Base-by-base conservation (phyloP, 495 filamentous ascomycete species). In the Aspergillus bertholletiae region DNA sequence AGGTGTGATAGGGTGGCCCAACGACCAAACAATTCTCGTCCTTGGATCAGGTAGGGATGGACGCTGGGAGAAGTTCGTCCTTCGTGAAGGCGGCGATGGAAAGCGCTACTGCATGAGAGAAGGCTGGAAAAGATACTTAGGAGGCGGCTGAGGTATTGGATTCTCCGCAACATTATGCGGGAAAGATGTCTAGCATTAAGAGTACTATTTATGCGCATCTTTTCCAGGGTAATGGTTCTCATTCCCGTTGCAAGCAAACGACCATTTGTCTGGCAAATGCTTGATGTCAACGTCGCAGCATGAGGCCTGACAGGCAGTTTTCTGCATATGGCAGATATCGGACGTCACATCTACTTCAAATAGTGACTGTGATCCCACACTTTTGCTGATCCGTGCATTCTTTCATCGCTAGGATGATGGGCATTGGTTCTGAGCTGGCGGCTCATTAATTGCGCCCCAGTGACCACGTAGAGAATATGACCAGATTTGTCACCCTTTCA, bases 121-220 rank as follows among this genome's bases (percentile, higher is more conserved):
- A 53, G 90, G 89, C 5, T 96, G 90, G 89, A 91, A 88, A 71
- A 75, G 83, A 66, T 96, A 93, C 72, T 71, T 94, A 43, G 80
- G 81, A 50, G 70, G 61, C 12, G 67, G 68, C 48, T 75, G 70
- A 77, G 53, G 47, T 7, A 22, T 20, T 20, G 20, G 7, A 21
- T 7, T n/a, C 23, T 27, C 18, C 28, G 21, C 22, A 26, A 26
- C 20, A 13, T 44, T 13, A 6, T 21, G 24, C 35, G 18, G 17
- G 21, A 6, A 27, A 13, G 30, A 28, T 21, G 48, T 39, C 45
- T 54, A 23, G 37, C 7, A 41, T 53, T 48, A 23, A 51, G 15
- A 49, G 46, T 37, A 15, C 45, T 57, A 58, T 49, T 30, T 28
- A 51, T 23, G 21, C 21, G 15, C 15, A 46, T 26, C 28, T 27